Evolutionary conservation across 2,329 filamentous ascomycete genomes (phyloP).

Genomic region (Phyllosticta citribraziliensis): DNA sequence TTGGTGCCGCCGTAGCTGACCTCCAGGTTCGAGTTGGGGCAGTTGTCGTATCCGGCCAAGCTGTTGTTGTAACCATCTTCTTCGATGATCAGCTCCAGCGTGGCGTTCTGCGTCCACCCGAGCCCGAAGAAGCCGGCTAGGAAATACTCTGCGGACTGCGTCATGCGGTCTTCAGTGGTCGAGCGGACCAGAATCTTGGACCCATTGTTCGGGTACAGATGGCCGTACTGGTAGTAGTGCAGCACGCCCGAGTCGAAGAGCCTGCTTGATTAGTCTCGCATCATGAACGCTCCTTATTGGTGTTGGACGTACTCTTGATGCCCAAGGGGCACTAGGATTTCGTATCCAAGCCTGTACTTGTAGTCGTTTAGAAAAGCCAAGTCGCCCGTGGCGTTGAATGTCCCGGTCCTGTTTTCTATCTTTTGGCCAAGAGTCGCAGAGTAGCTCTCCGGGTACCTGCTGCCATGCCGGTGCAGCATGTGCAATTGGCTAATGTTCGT

Average conservation of each 20-base stretch:
- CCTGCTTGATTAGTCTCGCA: background rate
- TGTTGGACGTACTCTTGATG: constrained; percentile 46
- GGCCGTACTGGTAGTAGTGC: constrained; percentile 63
- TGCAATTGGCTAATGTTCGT: constrained; percentile 61
- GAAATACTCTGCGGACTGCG: constrained; percentile 68
- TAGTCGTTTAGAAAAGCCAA: constrained; percentile 60
- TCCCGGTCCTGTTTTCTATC: constrained; percentile 45
- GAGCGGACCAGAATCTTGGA: constrained; percentile 65
- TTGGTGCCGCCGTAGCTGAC: constrained; percentile 3
- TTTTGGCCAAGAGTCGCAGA: constrained; percentile 48
- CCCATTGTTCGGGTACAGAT: constrained; percentile 57
- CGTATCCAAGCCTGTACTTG: constrained; percentile 58
- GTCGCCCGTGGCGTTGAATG: constrained; percentile 46
- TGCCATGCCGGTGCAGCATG: constrained; percentile 65
- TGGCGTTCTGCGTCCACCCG: constrained; percentile 62
- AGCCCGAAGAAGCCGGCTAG: constrained; percentile 70
- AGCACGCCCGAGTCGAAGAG: constrained; percentile 60
- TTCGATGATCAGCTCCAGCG: constrained; percentile 64
- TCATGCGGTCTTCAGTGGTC: constrained; percentile 68
- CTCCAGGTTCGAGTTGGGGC: constrained; percentile 47
- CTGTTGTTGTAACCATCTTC: constrained; percentile 57
- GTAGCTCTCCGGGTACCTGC: constrained; percentile 59
- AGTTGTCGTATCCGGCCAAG: constrained; percentile 56
- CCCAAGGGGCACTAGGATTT: constrained; percentile 64
- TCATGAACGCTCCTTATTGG: background rate